These are phyloP conservation scores for Rhexocercosporidium sp. DNA, from an alignment of 2,329 filamentous ascomycete genomes.

Conservation along the genomic window DNA sequence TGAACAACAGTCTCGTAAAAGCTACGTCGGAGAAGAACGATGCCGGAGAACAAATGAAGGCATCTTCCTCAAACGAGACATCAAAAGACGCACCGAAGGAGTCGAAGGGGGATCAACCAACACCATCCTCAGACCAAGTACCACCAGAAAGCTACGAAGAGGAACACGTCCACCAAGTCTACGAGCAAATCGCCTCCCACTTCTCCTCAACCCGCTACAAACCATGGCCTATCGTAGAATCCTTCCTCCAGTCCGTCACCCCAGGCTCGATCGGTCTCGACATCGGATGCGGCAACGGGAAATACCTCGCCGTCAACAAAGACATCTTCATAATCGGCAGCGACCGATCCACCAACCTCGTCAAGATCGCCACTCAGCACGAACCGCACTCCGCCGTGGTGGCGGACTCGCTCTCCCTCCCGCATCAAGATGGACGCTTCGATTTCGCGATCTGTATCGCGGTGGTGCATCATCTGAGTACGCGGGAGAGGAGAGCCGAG, in stretches of 20 bases:
- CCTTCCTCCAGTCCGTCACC: conserved; percentile 70
- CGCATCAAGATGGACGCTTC: conserved; percentile 69
- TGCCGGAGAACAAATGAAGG: background rate
- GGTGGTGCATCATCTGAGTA: conserved; percentile 92
- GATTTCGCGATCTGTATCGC: conserved; percentile 96
- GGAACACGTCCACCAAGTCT: conserved; percentile 88
- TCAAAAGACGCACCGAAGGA: background rate
- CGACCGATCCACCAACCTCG: conserved; percentile 73
- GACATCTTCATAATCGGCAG: conserved; percentile 81
- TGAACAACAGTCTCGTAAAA: conserved; percentile 1
- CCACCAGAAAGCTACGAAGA: conserved; percentile 71
- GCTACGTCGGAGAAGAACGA: conserved; percentile 1
- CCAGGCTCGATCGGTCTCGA: conserved; percentile 84
- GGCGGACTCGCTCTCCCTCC: conserved; percentile 83
- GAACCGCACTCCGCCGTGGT: conserved; percentile 71
- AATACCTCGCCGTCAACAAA: conserved; percentile 84
- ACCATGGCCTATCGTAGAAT: conserved; percentile 91
- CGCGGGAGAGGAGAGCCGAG: conserved; percentile 70
- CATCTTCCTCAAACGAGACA: background rate
- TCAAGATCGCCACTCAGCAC: conserved; percentile 53
- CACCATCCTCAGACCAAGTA: conserved; percentile 7
- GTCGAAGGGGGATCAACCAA: background rate
- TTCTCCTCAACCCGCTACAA: conserved; percentile 80
- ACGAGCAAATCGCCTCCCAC: conserved; percentile 84
- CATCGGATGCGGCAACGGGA: conserved; percentile 95